These are phyloP conservation scores for Cyberlindnera japonica DNA, from an alignment of 805 yeast genomes.

Conservation along the genomic window DNA sequence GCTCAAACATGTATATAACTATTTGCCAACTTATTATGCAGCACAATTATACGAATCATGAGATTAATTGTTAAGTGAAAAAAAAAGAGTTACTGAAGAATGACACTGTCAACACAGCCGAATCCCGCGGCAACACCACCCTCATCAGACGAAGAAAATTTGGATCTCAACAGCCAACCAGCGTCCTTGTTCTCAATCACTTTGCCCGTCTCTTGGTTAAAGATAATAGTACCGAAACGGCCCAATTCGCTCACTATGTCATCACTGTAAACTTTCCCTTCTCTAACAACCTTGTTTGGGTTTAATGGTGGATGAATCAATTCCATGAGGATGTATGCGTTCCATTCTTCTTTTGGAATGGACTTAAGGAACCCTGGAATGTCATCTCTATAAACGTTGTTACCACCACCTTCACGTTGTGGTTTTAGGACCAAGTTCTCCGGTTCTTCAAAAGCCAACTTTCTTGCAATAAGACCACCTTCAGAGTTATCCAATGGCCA, in stretches of 20 bases:
- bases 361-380: slow-evolving; percentile 69
- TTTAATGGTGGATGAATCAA: slow-evolving; percentile 74
- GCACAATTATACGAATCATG: too few species aligned
- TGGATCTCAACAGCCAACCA: slow-evolving; percentile 87
- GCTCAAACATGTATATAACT: slow-evolving; percentile 70
- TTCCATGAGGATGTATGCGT: slow-evolving; percentile 91
- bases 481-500: slow-evolving; percentile 77
- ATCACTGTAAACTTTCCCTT: slow-evolving; percentile 59
- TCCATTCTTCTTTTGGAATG: slow-evolving; percentile 72
- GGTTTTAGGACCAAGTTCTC: slow-evolving; percentile 85
- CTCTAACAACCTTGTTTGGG: slow-evolving; percentile 67
- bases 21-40: too few species aligned
- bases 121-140: slow-evolving; percentile 99
- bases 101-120: slow-evolving; percentile 90
- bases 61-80: too few species aligned
- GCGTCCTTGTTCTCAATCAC: slow-evolving; percentile 61
- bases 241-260: slow-evolving; percentile 89
- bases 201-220: slow-evolving; percentile 59
- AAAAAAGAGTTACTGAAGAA: slow-evolving; percentile 39
- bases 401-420: slow-evolving; percentile 99
- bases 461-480: slow-evolving; percentile 58
- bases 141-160: slow-evolving; percentile 82
- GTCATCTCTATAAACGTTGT: slow-evolving; percentile 82
- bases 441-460: slow-evolving; percentile 65
- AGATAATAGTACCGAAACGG: slow-evolving; percentile 76